Percentiles rank a stretch among this genome's conserved stretches.
Evolutionary conservation across 352 stramenopile genomes (phyloP).

Genomic region (Globisporangium recalcitrans): DNA sequence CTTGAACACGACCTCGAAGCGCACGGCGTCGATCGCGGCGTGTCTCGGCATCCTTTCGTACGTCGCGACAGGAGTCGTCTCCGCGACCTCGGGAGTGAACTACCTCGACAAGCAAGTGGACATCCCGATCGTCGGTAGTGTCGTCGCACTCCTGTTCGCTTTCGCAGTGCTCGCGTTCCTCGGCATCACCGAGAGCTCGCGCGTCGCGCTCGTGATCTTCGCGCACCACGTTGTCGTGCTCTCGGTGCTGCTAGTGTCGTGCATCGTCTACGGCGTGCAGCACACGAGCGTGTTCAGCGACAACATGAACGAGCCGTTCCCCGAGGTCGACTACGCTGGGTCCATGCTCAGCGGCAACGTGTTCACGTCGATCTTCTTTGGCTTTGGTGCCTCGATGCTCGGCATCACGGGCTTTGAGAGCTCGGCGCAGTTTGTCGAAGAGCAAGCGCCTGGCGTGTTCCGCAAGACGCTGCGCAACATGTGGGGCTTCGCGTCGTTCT

Average conservation of each 20-base stretch:
- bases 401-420: constrained; percentile 88
- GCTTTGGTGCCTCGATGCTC: constrained; percentile 72
- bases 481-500: constrained; percentile 73
- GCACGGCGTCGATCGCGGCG: constrained; percentile 74
- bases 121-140: constrained; percentile 33
- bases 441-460: constrained; percentile 74
- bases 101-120: constrained; percentile 73
- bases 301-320: constrained; percentile 56
- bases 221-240: constrained; percentile 70
- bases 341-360: constrained; percentile 34
- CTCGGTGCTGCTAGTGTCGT: constrained; percentile 39
- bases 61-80: constrained; percentile 76
- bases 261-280: constrained; percentile 47
- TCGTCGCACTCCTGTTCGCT: constrained; percentile 50
- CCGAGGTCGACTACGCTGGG: constrained; percentile 49
- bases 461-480: constrained; percentile 72
- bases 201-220: constrained; percentile 82
- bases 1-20: constrained; percentile 87
- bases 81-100: constrained; percentile 60
- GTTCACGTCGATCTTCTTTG: constrained; percentile 61
- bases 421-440: constrained; percentile 84
- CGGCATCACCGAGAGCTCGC: constrained; percentile 75
- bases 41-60: constrained; percentile 86
- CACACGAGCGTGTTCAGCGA: constrained; percentile 50
- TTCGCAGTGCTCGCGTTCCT: constrained; percentile 69